Evolutionary conservation across 148 eudicot genomes (phyloP), one percentile per base, ranked within the genome.

Genomic region (Hydrangea macrophylla): DNA sequence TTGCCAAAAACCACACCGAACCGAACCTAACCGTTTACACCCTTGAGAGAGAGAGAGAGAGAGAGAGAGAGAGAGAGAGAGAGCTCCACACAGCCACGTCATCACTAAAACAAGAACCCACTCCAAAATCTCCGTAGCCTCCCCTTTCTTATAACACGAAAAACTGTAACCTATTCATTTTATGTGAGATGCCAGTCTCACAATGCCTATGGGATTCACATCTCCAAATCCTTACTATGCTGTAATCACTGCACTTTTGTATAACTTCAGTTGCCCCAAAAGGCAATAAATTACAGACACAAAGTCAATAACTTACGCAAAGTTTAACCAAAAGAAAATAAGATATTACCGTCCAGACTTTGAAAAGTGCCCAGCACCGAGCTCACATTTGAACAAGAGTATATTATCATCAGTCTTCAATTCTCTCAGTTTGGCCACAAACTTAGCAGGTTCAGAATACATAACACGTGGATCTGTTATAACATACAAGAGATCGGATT

Each of bases 361-460:
- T 40, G 97, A 74, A 62, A 72, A 81, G 80, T 86, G 95, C 8
- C 92, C 96, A 10, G 92, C 97, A 36, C 87, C 86, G 57, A 85
- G 78, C 60, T 86, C 95, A 74, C 96, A 92, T 86, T 88, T 91
- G 67, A 91, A 86, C 75, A 91, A 54, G 62, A 91, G 76, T 35
- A 75, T 23, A 74, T 88, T 92, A 37, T 88, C 76, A 74, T 87
- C 88, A 55, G 88, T 89, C 76, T 88, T 92, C 71, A 79, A 40
- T 26, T 89, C 95, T 76, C 97, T 85, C 76, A 92, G 75, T 68
- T 92, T 92, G 61, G 97, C 96, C 22, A 92, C 88, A 68, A 83
- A 92, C 65, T 92, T 92, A 7, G 96, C 96, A 42, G 97, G 92
- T 74, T 92, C 97, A 24, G 90, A 92, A 70, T 92, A 92, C 84